phyloP scores from a whole-genome alignment of 768 basidiomycete species.

The Trametes cingulata region DNA sequence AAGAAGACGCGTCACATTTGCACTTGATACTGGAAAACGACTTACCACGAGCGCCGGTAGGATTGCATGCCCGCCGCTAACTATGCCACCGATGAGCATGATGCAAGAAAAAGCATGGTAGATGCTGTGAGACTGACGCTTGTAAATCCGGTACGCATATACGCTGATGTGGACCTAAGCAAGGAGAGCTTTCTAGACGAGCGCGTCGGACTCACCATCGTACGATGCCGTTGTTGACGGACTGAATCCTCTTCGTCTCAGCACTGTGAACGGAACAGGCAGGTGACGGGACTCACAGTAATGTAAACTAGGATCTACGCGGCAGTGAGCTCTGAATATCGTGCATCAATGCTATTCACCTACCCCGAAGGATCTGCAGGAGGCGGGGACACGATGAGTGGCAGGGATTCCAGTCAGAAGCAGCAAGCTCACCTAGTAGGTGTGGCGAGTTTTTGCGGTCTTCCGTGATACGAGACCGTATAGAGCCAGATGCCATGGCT shows the following conservation, averaged over 20 bases:
- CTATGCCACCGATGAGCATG: neutral
- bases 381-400: neutral
- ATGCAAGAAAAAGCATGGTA: too few relatives aligned
- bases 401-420: neutral
- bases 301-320: neutral
- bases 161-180: neutral
- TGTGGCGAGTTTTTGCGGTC: neutral
- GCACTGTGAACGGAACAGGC: too few relatives aligned
- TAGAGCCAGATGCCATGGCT: neutral
- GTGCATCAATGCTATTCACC: neutral
- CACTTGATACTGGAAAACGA: too few relatives aligned
- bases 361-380: neutral
- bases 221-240: neutral
- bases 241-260: neutral
- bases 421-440: neutral
- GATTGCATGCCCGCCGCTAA: neutral
- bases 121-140: neutral
- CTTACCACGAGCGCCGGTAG: neutral
- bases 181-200: neutral
- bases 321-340: neutral
- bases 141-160: slow-evolving; percentile 1
- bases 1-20: too few relatives aligned
- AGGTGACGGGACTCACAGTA: neutral
- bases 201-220: neutral
- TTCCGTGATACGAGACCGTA: neutral